Conservation (phyloP, 2,329 filamentous ascomycete genomes). For the Nectriaceae sp. region DNA sequence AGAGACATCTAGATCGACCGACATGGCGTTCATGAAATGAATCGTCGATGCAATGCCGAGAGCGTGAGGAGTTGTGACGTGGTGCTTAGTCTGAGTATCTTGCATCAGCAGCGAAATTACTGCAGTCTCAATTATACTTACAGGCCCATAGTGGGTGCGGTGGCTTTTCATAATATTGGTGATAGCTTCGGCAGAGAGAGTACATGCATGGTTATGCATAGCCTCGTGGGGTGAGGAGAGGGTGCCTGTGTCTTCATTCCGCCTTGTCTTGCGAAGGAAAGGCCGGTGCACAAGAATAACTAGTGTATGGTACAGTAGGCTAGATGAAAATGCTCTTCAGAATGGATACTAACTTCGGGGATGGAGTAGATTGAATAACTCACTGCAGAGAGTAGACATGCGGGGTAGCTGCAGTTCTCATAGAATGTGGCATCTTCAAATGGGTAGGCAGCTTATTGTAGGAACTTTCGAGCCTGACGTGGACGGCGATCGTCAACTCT, state of each 20-base stretch:
- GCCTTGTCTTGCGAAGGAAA: background rate
- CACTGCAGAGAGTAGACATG: background rate
- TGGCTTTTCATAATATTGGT: background rate
- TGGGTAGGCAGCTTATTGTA: background rate
- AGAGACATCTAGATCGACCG: background rate
- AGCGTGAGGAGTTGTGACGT: background rate
- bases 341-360: background rate
- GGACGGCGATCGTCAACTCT: background rate
- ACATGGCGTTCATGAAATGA: background rate
- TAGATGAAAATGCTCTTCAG: background rate
- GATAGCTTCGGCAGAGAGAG: background rate
- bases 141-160: background rate
- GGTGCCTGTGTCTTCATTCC: no score
- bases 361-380: background rate
- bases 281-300: background rate
- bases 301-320: background rate
- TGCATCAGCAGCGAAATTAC: background rate
- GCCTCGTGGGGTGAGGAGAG: no score
- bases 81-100: background rate
- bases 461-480: background rate
- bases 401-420: background rate
- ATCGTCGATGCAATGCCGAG: background rate
- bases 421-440: background rate
- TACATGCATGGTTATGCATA: no score
- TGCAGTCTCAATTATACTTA: background rate